Conservation (phyloP, 2,329 filamentous ascomycete species). For the Epichloe uncinata region DNA sequence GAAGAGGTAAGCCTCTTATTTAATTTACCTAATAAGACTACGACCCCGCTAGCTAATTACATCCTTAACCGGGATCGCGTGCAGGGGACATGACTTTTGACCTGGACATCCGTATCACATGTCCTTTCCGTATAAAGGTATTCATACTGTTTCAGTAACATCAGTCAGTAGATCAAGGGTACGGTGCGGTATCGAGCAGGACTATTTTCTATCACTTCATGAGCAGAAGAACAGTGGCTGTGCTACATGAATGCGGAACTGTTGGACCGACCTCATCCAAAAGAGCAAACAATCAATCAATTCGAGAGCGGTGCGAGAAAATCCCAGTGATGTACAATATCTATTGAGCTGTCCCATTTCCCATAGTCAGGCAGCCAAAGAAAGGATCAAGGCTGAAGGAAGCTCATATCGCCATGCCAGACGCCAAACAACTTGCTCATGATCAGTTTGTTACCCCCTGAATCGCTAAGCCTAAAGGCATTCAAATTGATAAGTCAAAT, state of each 20-base stretch:
- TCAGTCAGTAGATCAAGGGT: background rate
- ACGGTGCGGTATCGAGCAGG: background rate
- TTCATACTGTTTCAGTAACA: background rate
- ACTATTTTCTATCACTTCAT: background rate
- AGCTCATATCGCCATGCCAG: conserved; percentile 16
- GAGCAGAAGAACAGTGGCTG: background rate
- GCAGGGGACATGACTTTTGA: too few species aligned
- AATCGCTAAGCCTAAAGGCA: background rate
- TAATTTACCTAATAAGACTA: too few species aligned
- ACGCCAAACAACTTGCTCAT: conserved; percentile 17
- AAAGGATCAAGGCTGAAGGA: conserved; percentile 9
- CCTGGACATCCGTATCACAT: too few species aligned
- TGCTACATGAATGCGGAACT: background rate
- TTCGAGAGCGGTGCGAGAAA: background rate
- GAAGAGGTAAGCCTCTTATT: too few species aligned
- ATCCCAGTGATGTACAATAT: background rate
- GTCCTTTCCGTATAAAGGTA: too few species aligned
- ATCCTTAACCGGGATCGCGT: too few species aligned
- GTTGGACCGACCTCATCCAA: background rate
- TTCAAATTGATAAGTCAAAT: background rate
- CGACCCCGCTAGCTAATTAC: too few species aligned
- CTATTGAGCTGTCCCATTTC: background rate
- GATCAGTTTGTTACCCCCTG: conserved; percentile 5
- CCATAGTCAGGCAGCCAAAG: background rate
- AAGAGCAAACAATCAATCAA: background rate